Evolutionary conservation across 73 alveolate genomes (phyloP).

Genomic region (Paraurostyla sp.): DNA sequence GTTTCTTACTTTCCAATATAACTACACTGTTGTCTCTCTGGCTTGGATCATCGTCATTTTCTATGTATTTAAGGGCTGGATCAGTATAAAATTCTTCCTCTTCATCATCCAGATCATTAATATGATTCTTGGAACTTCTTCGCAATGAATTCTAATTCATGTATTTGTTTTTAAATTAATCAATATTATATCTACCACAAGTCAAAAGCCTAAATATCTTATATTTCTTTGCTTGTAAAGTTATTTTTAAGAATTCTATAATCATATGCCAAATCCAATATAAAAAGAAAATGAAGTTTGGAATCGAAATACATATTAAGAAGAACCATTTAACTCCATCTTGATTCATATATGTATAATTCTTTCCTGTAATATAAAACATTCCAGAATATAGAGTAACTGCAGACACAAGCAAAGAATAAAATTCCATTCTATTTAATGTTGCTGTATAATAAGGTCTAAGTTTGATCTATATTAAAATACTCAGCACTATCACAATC

Average conservation of each 20-base stretch:
- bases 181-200: no score
- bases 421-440: slow-evolving; percentile 43
- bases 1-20: no score
- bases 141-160: no score
- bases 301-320: background rate
- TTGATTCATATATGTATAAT: slow-evolving; percentile 28
- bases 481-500: background rate
- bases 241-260: background rate
- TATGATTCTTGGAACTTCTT: no score
- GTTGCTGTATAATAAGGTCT: slow-evolving; percentile 18
- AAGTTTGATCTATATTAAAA: background rate
- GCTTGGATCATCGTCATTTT: no score
- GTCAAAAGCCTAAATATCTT: no score
- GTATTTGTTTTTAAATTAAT: no score
- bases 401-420: slow-evolving; percentile 1
- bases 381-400: slow-evolving; percentile 65
- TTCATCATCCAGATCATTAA: no score
- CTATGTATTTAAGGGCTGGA: no score
- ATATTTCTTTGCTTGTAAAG: no score
- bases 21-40: no score
- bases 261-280: background rate
- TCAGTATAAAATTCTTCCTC: no score
- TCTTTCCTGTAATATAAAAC: slow-evolving; percentile 35
- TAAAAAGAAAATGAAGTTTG: slow-evolving; percentile 18
- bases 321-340: slow-evolving; percentile 55